phyloP scores from a whole-genome alignment of 352 stramenopile species.

The Elongisporangium prolatum region DNA sequence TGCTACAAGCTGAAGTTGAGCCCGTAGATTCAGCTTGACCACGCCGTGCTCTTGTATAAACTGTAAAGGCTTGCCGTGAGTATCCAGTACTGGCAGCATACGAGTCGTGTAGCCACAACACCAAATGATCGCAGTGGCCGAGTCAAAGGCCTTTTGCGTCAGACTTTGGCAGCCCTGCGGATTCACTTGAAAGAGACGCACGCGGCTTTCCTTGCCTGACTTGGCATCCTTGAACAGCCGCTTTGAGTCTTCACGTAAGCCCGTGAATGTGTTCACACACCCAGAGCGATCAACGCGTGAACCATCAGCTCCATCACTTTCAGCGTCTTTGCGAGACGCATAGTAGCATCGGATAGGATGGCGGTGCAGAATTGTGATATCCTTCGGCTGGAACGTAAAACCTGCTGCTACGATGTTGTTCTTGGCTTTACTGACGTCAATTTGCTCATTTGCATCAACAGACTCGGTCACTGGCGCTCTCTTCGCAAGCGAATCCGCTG shows the following conservation, averaged over 20 bases:
- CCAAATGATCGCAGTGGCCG: slow-evolving; percentile 74
- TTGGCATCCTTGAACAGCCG: slow-evolving; percentile 60
- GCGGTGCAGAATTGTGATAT: slow-evolving; percentile 81
- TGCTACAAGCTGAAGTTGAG: slow-evolving; percentile 25
- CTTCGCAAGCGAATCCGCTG: not conserved
- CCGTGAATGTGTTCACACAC: slow-evolving; percentile 84
- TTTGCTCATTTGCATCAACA: slow-evolving; percentile 14
- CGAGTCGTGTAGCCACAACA: slow-evolving; percentile 75
- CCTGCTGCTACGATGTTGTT: slow-evolving; percentile 5
- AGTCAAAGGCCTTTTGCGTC: slow-evolving; percentile 58
- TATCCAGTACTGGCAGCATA: slow-evolving; percentile 46
- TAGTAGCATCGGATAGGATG: slow-evolving; percentile 80
- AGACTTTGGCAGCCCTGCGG: slow-evolving; percentile 47
- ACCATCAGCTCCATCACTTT: slow-evolving; percentile 54
- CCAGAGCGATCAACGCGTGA: slow-evolving; percentile 56
- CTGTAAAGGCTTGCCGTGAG: slow-evolving; percentile 28
- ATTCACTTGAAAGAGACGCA: slow-evolving; percentile 77
- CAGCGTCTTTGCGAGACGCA: slow-evolving; percentile 66
- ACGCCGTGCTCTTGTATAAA: slow-evolving; percentile 59
- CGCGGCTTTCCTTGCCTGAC: slow-evolving; percentile 46
- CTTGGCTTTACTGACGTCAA: slow-evolving; percentile 12
- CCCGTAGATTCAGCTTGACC: slow-evolving; percentile 60
- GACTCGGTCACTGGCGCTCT: slow-evolving; percentile 4
- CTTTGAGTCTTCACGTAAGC: slow-evolving; percentile 81
- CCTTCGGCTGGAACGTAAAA: slow-evolving; percentile 48